Evolutionary conservation across 169 alveolate genomes (phyloP).

Genomic region (Perkinsus olseni): DNA sequence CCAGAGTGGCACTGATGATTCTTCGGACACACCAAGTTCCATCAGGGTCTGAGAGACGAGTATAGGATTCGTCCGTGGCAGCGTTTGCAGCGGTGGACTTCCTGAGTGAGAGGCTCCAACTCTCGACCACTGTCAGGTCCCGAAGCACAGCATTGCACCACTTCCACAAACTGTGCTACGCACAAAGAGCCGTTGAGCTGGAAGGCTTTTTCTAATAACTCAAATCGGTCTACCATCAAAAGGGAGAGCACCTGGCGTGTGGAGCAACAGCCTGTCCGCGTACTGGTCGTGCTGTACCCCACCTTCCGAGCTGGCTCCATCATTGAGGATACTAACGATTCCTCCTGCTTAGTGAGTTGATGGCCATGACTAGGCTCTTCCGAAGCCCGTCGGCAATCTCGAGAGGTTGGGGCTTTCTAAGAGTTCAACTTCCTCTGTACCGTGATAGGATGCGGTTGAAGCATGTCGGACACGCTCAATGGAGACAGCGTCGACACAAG

Average conservation of each 20-base stretch:
- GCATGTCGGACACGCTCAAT: no score
- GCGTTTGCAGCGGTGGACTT: background rate
- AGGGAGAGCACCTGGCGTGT: background rate
- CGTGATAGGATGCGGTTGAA: no score
- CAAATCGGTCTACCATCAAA: background rate
- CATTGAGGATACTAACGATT: background rate
- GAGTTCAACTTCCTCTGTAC: no score
- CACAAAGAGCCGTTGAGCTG: background rate
- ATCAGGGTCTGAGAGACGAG: background rate
- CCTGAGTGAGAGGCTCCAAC: background rate
- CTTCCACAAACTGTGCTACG: background rate
- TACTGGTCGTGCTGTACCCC: background rate
- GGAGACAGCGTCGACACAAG: no score
- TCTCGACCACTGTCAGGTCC: background rate
- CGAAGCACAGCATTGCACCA: background rate
- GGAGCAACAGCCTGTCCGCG: background rate
- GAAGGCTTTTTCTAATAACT: background rate
- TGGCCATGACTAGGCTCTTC: no score
- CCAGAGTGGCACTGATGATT: background rate
- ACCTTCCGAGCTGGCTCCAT: background rate
- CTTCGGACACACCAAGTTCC: background rate
- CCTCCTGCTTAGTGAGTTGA: no score
- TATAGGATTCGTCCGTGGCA: background rate
- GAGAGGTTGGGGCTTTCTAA: no score
- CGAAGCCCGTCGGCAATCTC: no score